These are phyloP conservation scores for Talaromyces sp. DNA, from an alignment of 2,329 filamentous ascomycete species.

Conservation along the genomic window DNA sequence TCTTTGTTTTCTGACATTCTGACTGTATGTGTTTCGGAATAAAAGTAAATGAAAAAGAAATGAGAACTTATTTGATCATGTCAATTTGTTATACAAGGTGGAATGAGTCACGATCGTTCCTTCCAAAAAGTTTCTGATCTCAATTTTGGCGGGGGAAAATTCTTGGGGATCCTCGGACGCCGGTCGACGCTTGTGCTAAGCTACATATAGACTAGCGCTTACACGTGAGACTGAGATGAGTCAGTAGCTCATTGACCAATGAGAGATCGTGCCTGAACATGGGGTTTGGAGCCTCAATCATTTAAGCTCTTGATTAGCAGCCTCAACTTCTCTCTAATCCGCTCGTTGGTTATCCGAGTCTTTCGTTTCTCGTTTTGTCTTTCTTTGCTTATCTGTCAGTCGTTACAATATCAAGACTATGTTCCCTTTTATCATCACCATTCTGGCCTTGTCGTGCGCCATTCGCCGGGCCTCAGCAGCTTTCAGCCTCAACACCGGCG, in stretches of 20 bases:
- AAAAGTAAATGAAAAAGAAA: background rate
- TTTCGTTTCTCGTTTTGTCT: background rate
- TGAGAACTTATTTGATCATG: background rate
- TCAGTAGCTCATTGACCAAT: background rate
- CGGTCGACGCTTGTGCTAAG: background rate
- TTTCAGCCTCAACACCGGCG: slow-evolving; percentile 29
- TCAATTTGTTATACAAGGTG: background rate
- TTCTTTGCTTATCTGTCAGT: background rate
- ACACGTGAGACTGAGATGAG: background rate
- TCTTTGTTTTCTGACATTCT: background rate
- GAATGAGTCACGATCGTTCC: background rate
- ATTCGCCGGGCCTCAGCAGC: slow-evolving; percentile 21
- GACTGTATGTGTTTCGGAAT: background rate
- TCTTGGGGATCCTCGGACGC: background rate
- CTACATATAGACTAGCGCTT: background rate
- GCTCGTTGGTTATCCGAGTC: background rate
- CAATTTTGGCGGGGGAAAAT: background rate
- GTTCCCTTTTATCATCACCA: slow-evolving; percentile 18
- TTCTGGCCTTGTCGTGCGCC: slow-evolving; percentile 21
- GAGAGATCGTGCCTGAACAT: background rate
- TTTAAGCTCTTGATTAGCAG: background rate
- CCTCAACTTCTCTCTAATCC: background rate
- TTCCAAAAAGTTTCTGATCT: background rate
- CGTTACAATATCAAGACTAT: slow-evolving; percentile 10
- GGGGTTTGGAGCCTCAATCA: background rate